Conservation (phyloP, 2,329 filamentous ascomycete species). For the Calonectria pauciramosa region DNA sequence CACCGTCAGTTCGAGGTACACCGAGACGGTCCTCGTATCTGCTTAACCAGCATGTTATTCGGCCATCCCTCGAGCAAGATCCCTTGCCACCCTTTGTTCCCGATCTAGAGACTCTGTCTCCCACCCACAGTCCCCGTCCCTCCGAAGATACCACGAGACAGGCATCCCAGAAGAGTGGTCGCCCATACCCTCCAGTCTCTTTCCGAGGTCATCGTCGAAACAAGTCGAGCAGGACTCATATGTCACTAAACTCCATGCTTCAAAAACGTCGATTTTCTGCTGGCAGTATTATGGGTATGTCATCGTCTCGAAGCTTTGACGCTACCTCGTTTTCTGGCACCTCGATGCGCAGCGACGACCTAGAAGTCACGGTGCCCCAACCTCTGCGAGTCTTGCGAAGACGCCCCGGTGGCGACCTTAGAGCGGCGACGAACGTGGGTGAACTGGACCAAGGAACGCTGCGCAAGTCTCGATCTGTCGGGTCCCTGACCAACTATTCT, state of each 20-base stretch:
- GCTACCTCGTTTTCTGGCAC: conserved; percentile 65
- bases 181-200: conserved; percentile 47
- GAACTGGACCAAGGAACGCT: conserved; percentile 67
- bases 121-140: conserved; percentile 40
- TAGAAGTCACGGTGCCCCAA: conserved; percentile 55
- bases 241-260: conserved; percentile 65
- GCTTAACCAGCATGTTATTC: conserved; percentile 61
- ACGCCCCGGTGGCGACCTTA: conserved; percentile 81
- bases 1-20: conserved; percentile 53
- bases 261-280: conserved; percentile 72
- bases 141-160: conserved; percentile 51
- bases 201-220: conserved; percentile 59
- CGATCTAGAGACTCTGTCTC: conserved; percentile 58
- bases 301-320: conserved; percentile 72
- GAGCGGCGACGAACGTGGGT: conserved; percentile 75
- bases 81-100: conserved; percentile 63
- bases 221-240: conserved; percentile 63
- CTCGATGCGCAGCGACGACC: conserved; percentile 63
- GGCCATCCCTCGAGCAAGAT: conserved; percentile 53
- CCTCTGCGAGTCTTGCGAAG: conserved; percentile 77
- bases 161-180: conserved; percentile 38
- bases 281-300: conserved; percentile 66
- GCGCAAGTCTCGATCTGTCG: conserved; percentile 69
- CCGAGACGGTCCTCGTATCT: conserved; percentile 70
- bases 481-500: conserved; percentile 71